Evolutionary conservation across 1,284 basidiomycete species (phyloP).

Genomic region (Peniophora sp.): DNA sequence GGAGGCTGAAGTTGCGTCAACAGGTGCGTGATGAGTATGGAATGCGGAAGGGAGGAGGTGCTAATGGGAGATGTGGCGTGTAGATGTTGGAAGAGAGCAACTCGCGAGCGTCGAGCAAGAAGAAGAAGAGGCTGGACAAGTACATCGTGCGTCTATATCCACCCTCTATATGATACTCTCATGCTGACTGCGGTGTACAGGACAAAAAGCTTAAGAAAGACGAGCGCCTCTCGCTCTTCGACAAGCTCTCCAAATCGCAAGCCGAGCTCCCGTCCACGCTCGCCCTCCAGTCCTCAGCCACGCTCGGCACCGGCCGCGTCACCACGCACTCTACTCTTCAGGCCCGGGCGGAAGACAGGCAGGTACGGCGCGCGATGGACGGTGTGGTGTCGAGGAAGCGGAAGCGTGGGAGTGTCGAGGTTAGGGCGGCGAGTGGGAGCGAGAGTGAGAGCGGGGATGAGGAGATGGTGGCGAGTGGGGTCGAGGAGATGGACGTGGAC

Average conservation of each 20-base stretch:
- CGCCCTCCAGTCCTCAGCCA: conserved; percentile 67
- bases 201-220: conserved; percentile 85
- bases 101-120: conserved; percentile 70
- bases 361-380: conserved; percentile 45
- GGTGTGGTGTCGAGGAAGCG: conserved; percentile 43
- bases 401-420: conserved; percentile 21
- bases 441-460: conserved; percentile 9
- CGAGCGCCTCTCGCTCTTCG: conserved; percentile 62
- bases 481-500: conserved; percentile 8
- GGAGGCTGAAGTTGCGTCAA: conserved; percentile 48
- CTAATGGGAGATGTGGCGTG: background rate
- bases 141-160: conserved; percentile 61
- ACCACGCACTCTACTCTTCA: conserved; percentile 52
- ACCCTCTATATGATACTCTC: background rate
- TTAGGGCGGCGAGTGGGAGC: conserved; percentile 28
- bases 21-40: conserved; percentile 39
- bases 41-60: background rate
- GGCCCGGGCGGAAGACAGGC: conserved; percentile 53
- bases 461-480: background rate
- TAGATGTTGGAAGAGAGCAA: conserved; percentile 48
- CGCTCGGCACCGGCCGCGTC: conserved; percentile 64
- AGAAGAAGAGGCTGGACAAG: conserved; percentile 75
- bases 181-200: conserved; percentile 30
- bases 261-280: conserved; percentile 50
- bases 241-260: conserved; percentile 72